Percentiles rank a stretch among this genome's conserved stretches.
Conservation (phyloP, 2,329 filamentous ascomycete species). For the Talaromyces sp. region DNA sequence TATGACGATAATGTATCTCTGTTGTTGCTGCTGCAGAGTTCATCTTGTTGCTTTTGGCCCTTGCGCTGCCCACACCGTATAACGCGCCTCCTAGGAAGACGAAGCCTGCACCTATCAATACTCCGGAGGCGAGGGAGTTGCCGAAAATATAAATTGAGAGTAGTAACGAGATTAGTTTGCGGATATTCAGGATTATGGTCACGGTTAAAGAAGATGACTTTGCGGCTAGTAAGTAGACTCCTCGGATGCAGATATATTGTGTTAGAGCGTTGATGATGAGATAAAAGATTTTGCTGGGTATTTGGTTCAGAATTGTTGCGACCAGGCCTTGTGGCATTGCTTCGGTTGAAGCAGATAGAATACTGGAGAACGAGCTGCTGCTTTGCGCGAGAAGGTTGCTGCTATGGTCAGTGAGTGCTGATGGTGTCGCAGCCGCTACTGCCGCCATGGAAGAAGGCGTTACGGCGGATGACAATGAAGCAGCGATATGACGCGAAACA, state of each 20-base stretch:
- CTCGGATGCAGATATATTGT: conserved; percentile 90
- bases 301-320: conserved; percentile 22
- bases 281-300: conserved; percentile 35
- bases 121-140: conserved; percentile 70
- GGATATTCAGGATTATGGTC: conserved; percentile 90
- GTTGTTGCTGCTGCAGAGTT: conserved; percentile 1
- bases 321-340: conserved; percentile 19
- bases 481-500: conserved; percentile 1
- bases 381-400: background rate
- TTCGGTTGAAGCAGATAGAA: conserved; percentile 7
- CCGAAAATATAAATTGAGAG: conserved; percentile 93
- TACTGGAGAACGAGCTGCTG: background rate
- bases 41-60: conserved; percentile 23
- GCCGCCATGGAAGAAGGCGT: background rate
- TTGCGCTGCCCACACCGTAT: conserved; percentile 68
- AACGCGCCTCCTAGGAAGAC: conserved; percentile 89
- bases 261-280: conserved; percentile 62
- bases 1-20: conserved; percentile 5
- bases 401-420: background rate
- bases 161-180: conserved; percentile 86
- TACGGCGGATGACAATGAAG: background rate
- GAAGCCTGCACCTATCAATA: conserved; percentile 71
- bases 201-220: conserved; percentile 88
- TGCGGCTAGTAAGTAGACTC: conserved; percentile 88
- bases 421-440: background rate